These are phyloP conservation scores for Penicillium longicatenatum DNA, from an alignment of 495 filamentous ascomycete species.

Conservation along the genomic window DNA sequence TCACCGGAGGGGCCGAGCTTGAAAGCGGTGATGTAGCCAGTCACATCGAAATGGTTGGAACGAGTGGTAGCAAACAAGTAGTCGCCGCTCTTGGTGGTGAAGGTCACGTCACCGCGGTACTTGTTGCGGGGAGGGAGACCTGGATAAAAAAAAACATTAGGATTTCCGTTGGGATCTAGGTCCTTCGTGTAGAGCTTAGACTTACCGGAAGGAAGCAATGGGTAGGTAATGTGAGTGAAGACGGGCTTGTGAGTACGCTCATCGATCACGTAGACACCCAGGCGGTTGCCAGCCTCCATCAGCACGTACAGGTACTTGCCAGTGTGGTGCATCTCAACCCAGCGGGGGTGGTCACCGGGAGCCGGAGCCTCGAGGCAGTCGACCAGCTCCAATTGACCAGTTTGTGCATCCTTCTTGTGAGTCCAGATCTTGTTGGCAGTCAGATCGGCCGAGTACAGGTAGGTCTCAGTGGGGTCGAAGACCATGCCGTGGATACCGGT, in stretches of 20 bases:
- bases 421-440: slow-evolving; percentile 85
- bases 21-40: slow-evolving; percentile 80
- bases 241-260: slow-evolving; percentile 73
- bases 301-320: slow-evolving; percentile 79
- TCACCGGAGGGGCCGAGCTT: slow-evolving; percentile 66
- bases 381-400: slow-evolving; percentile 65
- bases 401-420: slow-evolving; percentile 66
- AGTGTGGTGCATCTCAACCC: slow-evolving; percentile 77
- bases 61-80: slow-evolving; percentile 83
- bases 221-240: slow-evolving; percentile 76
- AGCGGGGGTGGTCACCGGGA: slow-evolving; percentile 74
- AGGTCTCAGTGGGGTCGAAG: slow-evolving; percentile 80
- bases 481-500: slow-evolving; percentile 88
- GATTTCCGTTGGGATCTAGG: not conserved
- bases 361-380: slow-evolving; percentile 71
- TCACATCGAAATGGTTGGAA: slow-evolving; percentile 70
- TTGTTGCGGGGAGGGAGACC: slow-evolving; percentile 52
- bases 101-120: slow-evolving; percentile 79
- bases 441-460: slow-evolving; percentile 84
- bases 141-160: slow-evolving; percentile 16
- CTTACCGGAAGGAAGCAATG: slow-evolving; percentile 71
- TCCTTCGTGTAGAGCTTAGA: slow-evolving; percentile 54
- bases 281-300: slow-evolving; percentile 81
- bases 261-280: slow-evolving; percentile 80
- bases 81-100: slow-evolving; percentile 62